Base-by-base conservation (phyloP, 495 filamentous ascomycete genomes). In the Penicillium antarcticum region DNA sequence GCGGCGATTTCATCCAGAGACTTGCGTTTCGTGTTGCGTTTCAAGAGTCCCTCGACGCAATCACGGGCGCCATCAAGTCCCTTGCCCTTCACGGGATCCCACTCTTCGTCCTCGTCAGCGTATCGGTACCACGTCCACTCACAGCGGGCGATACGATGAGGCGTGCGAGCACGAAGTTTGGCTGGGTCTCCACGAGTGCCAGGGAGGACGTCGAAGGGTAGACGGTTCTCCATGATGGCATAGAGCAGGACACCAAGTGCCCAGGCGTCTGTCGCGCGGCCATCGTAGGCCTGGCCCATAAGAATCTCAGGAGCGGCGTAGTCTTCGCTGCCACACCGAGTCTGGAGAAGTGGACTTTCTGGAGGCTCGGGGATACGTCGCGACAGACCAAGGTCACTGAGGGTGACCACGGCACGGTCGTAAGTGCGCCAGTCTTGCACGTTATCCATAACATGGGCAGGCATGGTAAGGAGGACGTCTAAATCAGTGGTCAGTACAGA, bases 281-380 rank as follows among this genome's bases (percentile, higher is more conserved):
- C 94, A 65, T 98, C 94, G 63, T 98, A 98, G 5, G 90, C 80
- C 62, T 95, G 91, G 16, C 91, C 91, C 77, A 98, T 89, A 18
- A 98, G 85, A 38, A 98, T 88, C 67, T 98, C 94, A 0, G 94
- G 94, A 0, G 94, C 91, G 3, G 94, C 95, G 61, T 98, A 98
- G 73, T 98, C 94, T 67, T 97, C 94, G 31, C 87, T 92, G 14
- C 94, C 94, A 64, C 94, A 98, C 12, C 92, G 80, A 11, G 92
- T 96, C 37, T 88, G 87, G 12, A 98, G 79, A 23, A 92, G 74
- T 7, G 83, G 81, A 17, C 79, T 81, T 32, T 87, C 78, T 56
- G 90, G 78, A 63, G 88, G 72, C 34, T 85, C 78, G 11, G 87
- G 83, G 14, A 97, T 86, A 19, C 85, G 82, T 51, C 91, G 80